These are phyloP conservation scores for Apophysomyces sp. DNA, from an alignment of 371 early-diverging fungal species.

Conservation along the genomic window DNA sequence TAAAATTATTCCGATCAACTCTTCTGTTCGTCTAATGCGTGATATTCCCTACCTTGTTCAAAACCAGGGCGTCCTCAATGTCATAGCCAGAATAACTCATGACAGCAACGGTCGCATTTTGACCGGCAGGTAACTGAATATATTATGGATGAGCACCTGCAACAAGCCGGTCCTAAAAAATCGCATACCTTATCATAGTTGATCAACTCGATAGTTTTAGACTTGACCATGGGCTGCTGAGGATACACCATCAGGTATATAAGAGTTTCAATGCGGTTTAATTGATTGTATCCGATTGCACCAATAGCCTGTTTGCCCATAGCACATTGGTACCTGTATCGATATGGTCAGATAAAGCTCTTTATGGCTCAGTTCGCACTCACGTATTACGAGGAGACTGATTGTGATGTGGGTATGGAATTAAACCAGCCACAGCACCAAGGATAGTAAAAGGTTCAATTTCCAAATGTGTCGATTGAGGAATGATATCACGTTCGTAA, in stretches of 20 bases:
- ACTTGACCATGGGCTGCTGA: constrained; percentile 98
- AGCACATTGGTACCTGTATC: constrained; percentile 87
- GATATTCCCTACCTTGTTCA: constrained; percentile 78
- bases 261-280: constrained; percentile 96
- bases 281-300: constrained; percentile 94
- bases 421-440: constrained; percentile 98
- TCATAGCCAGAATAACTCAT: constrained; percentile 99
- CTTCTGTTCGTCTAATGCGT: background rate
- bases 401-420: constrained; percentile 99
- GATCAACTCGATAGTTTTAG: constrained; percentile 97
- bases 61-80: constrained; percentile 99
- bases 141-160: background rate
- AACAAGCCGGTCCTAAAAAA: too few relatives aligned
- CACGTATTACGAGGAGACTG: constrained; percentile 99
- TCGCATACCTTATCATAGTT: constrained; percentile 88
- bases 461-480: constrained; percentile 96
- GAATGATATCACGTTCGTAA: constrained; percentile 80
- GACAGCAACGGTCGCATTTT: constrained; percentile 99
- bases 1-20: constrained; percentile 13
- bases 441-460: constrained; percentile 98
- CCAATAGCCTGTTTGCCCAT: constrained; percentile 99
- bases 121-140: constrained; percentile 94
- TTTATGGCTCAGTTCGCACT: constrained; percentile 4
- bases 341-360: background rate
- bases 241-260: constrained; percentile 97